Percentiles rank a stretch among this genome's conserved stretches.
These are phyloP conservation scores for Gnetum montanum DNA, from an alignment of 75 land plant genomes.

Conservation along the genomic window DNA sequence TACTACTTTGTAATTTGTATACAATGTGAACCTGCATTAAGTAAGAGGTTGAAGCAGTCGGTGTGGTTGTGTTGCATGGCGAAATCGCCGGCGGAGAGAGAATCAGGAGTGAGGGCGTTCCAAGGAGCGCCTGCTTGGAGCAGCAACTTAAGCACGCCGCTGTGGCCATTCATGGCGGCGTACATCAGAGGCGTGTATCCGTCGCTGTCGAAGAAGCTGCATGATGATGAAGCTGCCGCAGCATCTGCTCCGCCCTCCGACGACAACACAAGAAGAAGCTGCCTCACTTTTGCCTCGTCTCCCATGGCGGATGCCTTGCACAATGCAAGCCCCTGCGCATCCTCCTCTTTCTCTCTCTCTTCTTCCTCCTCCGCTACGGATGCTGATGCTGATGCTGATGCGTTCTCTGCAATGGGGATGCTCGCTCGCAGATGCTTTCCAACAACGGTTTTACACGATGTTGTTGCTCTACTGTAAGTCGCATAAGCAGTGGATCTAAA, in stretches of 20 bases:
- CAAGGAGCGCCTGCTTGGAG: conserved; percentile 83
- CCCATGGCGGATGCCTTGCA: conserved; percentile 61
- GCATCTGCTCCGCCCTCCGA: conserved; percentile 62
- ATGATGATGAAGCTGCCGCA: too few species aligned
- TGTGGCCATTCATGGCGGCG: conserved; percentile 75
- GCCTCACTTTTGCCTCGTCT: conserved; percentile 22
- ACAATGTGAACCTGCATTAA: conserved; percentile 58
- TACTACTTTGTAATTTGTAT: neutral
- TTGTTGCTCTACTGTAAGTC: too few species aligned
- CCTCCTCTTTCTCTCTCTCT: neutral
- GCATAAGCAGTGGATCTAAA: too few species aligned
- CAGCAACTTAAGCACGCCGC: conserved; percentile 41
- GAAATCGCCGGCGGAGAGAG: conserved; percentile 82
- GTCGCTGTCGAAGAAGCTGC: conserved; percentile 43
- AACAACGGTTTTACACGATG: too few species aligned
- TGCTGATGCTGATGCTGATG: too few species aligned
- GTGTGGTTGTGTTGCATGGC: conserved; percentile 90
- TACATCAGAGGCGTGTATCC: conserved; percentile 86
- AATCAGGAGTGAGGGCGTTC: conserved; percentile 78
- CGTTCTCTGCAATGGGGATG: too few species aligned
- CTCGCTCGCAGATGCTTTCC: too few species aligned
- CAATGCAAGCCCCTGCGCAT: conserved; percentile 16
- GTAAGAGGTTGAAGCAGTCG: conserved; percentile 63
- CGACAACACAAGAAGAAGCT: too few species aligned
- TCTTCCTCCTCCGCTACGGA: too few species aligned